Evolutionary conservation across 2,329 filamentous ascomycete genomes (phyloP), one percentile per base, ranked within the genome.

Genomic region (Aspergillus pseudoterreus): DNA sequence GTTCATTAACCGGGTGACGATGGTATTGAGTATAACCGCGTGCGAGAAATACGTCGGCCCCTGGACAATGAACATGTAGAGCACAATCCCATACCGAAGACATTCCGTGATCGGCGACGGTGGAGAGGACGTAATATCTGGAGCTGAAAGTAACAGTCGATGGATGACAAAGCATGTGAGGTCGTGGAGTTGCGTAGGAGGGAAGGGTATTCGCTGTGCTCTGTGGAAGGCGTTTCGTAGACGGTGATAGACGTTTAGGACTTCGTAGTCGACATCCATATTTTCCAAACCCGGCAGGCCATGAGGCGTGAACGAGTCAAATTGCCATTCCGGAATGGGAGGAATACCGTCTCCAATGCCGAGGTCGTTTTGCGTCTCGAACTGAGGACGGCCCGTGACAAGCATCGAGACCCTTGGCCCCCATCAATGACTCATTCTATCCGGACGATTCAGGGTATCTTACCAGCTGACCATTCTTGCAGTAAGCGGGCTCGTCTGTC

Each of bases 41-140:
- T 82, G 80, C 1, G 79, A 77, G 54, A 79, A 83, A 57, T 82
- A 83, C 8, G 79, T 81, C 24, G 79, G 75, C 0, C 80, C 80
- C 10, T 82, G 80, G 0, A 78, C 67, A 38, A 73, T 71, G 15
- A 83, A 72, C 75, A 82, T 78, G 64, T 80, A 82, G 0, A 82
- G 69, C 0, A 75, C 62, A 1, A 75, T 66, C 3, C 72, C 72
- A 48, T 74, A 75, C 8, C 78, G 77, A n/a, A 82, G 48, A 49
- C 68, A 75, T 57, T 80, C 75, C 0, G 74, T 69, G 2, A 68
- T 58, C 2, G 63, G 53, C 21, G 63, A 60, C 8, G 52, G 45
- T 3, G 19, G 32, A 1, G 47, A 2, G 2, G 50, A 41, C 1
- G 38, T 27, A 2, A 46, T 19, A 2, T 50, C 42, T 0, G 55